Percentiles rank a stretch among this genome's conserved stretches.
Evolutionary conservation across 805 yeast genomes (phyloP).

Genomic region (Tetrapisispora arboricola): DNA sequence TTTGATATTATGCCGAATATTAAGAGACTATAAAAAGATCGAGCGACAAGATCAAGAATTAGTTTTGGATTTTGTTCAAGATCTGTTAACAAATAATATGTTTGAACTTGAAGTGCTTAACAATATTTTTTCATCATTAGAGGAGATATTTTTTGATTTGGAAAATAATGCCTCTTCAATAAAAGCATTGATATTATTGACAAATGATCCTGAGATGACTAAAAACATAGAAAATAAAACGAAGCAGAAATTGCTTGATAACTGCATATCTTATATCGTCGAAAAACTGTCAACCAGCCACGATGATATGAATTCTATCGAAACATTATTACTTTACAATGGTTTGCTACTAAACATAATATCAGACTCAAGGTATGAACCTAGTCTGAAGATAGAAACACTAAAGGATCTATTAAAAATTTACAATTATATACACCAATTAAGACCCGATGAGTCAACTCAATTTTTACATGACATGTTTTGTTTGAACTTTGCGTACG

Average conservation of each 20-base stretch:
- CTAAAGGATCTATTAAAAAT: neutral
- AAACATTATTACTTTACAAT: conserved; percentile 9
- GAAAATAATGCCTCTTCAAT: neutral
- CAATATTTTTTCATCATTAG: neutral
- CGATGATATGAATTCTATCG: conserved; percentile 2
- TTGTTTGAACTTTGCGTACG: conserved; percentile 12
- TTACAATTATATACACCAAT: neutral
- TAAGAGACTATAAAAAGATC: neutral
- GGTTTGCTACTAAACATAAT: conserved; percentile 13
- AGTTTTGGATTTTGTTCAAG: neutral
- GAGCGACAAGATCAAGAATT: neutral
- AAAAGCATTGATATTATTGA: conserved; percentile 18
- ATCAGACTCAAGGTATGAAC: neutral
- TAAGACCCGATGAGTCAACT: neutral
- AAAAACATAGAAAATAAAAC: neutral
- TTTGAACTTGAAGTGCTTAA: neutral
- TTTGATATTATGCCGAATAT: neutral
- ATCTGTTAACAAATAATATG: neutral
- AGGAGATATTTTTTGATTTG: neutral
- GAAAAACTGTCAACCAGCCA: conserved; percentile 1
- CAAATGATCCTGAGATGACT: conserved; percentile 10
- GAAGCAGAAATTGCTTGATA: conserved; percentile 2
- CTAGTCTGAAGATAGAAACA: neutral
- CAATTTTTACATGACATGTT: conserved; percentile 7
- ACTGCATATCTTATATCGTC: conserved; percentile 4